Base-by-base conservation (phyloP, 345 rosid species). In the Gossypium rotundifolium region DNA sequence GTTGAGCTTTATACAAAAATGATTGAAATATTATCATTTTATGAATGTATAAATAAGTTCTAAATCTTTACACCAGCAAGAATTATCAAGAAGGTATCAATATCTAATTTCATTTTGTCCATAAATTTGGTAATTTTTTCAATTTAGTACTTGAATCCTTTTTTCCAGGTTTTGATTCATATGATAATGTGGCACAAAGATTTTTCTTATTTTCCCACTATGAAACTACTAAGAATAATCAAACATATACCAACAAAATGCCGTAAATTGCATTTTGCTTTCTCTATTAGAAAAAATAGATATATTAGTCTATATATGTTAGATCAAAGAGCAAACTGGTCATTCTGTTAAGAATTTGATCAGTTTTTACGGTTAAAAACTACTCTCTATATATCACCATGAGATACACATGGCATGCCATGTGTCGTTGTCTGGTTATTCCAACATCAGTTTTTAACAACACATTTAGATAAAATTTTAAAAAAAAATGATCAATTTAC, bases 21-120 rank as follows among this genome's bases (percentile, higher is more conserved):
- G 70, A 73, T 59, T 83, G 81, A 68, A 14, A 83, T 81, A 59
- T 74, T 80, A 75, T 72, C 77, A 62, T 83, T 79, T 75, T 76
- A 48, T 78, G 77, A 46, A 61, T n/a, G 44, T 72, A 73, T 64
- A 59, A 61, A 68, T 75, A 75, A n/a, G 49, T 11, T 67, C 33
- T 49, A 51, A 65, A 27, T 70, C 63, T 14, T 74, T 77, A 23
- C 33, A 40, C 7, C 38, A 11, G 33, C 61, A 75, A 65, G 12
- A 76, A 65, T n/a, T 58, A 38, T 70, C 74, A 38, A 18, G 7
- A 55, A 55, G 16, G 60, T 55, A 55, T 2, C 25, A 18, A 53
- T n/a, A 53, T n/a, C 58, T n/a, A 7, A 33, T 33, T 1, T 33
- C 7, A 33, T 33, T 33, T 33, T 7, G 40, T 33, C 40, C 40